phyloP scores from a whole-genome alignment of 495 filamentous ascomycete species.

The Annulohypoxylon moriforme region DNA sequence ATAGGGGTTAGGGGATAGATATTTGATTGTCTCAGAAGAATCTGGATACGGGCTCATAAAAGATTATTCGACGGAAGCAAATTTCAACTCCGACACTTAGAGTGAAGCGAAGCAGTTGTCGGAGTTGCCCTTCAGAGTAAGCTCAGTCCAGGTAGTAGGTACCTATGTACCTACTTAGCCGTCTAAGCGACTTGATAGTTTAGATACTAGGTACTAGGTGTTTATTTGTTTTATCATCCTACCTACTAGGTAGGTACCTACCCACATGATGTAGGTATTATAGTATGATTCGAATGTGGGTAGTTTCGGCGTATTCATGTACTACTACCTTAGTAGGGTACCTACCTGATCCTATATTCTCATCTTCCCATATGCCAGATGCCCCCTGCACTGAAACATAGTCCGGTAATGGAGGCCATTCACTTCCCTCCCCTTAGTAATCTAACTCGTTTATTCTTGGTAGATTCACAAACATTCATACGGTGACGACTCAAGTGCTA shows the following conservation, averaged over 20 bases:
- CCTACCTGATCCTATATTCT: constrained; percentile 1
- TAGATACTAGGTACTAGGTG: too few relatives aligned
- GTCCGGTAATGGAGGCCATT: neutral
- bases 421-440: neutral
- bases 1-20: neutral
- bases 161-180: too few relatives aligned
- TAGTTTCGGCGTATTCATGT: too few relatives aligned
- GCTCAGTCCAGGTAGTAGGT: neutral
- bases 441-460: neutral
- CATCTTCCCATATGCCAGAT: too few relatives aligned
- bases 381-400: neutral
- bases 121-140: neutral
- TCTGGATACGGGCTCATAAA: neutral
- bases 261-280: too few relatives aligned
- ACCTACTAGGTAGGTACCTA: too few relatives aligned
- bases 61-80: neutral
- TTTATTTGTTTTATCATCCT: too few relatives aligned
- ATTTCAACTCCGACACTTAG: neutral
- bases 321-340: too few relatives aligned
- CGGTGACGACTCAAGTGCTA: neutral
- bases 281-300: too few relatives aligned
- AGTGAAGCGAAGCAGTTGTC: neutral
- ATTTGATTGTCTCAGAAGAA: neutral
- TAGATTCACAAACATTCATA: neutral
- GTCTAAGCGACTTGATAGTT: too few relatives aligned